Evolutionary conservation across 2,329 filamentous ascomycete species (phyloP).

Genomic region (Cladosporium halotolerans): DNA sequence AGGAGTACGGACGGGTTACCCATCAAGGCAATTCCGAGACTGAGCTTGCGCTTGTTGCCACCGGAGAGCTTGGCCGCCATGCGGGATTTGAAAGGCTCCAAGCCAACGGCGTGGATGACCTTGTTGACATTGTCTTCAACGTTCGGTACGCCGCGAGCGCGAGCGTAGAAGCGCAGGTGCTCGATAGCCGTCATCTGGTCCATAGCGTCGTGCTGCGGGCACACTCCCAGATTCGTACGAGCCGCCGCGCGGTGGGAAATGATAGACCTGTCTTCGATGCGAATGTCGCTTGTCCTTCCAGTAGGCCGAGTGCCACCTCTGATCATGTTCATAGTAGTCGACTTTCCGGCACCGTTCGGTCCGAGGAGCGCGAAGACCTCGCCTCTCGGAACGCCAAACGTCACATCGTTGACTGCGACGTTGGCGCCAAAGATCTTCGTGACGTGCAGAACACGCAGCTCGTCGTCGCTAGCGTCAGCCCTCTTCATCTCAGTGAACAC

Average conservation of each 20-base stretch:
- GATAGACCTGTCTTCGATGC: constrained; percentile 73
- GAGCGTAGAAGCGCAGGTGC: constrained; percentile 82
- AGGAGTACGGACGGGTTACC: constrained; percentile 83
- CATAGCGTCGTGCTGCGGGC: constrained; percentile 70
- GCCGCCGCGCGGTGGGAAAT: constrained; percentile 65
- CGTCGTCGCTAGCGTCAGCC: constrained; percentile 57
- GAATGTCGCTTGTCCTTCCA: constrained; percentile 65
- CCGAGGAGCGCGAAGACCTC: constrained; percentile 86
- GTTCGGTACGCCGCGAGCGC: constrained; percentile 69
- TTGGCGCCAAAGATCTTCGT: constrained; percentile 72
- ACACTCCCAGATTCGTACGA: constrained; percentile 76
- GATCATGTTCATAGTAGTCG: constrained; percentile 81
- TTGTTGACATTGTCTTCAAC: constrained; percentile 70
- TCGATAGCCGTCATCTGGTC: constrained; percentile 86
- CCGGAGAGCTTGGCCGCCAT: constrained; percentile 78
- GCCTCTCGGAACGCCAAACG: constrained; percentile 70
- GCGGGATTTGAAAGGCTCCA: constrained; percentile 62
- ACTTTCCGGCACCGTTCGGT: constrained; percentile 88
- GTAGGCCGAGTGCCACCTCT: constrained; percentile 78
- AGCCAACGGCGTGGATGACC: constrained; percentile 73
- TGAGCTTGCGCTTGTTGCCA: constrained; percentile 90
- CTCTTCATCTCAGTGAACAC: constrained; percentile 59
- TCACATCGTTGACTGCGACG: constrained; percentile 80
- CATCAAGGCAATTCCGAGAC: constrained; percentile 82
- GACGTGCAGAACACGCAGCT: constrained; percentile 71